phyloP scores from a whole-genome alignment of 2,329 filamentous ascomycete species.

The Fusarium sp. region DNA sequence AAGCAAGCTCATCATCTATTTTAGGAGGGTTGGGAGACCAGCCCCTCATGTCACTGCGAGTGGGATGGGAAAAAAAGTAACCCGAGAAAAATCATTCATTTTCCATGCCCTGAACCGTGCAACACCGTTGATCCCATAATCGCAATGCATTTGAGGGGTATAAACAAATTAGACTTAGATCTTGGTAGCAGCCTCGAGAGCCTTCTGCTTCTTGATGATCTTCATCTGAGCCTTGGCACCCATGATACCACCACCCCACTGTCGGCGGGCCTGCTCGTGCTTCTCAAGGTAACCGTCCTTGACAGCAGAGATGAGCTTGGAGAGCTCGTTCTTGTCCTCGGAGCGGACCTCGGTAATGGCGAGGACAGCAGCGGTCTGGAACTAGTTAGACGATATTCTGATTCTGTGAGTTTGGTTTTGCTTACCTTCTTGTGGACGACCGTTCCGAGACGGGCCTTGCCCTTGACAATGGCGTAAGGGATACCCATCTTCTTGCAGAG shows the following conservation, averaged over 20 bases:
- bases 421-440: slow-evolving; percentile 99
- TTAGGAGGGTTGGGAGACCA: slow-evolving; percentile 51
- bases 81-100: slow-evolving; percentile 57
- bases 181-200: slow-evolving; percentile 94
- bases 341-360: slow-evolving; percentile 96
- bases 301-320: slow-evolving; percentile 94
- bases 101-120: slow-evolving; percentile 58
- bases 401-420: no score
- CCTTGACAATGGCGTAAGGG: slow-evolving; percentile 99
- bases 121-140: slow-evolving; percentile 57
- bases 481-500: slow-evolving; percentile 99
- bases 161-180: slow-evolving; percentile 73
- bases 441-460: slow-evolving; percentile 98
- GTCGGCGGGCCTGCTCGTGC: slow-evolving; percentile 89
- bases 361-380: slow-evolving; percentile 91
- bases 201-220: slow-evolving; percentile 90
- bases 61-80: slow-evolving; percentile 49
- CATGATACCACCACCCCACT: slow-evolving; percentile 99
- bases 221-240: slow-evolving; percentile 88
- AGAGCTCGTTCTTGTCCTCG: slow-evolving; percentile 98
- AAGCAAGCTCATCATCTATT: slow-evolving; percentile 52
- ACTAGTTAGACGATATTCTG: slow-evolving; percentile 47
- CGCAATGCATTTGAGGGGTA: slow-evolving; percentile 57
- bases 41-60: slow-evolving; percentile 48
- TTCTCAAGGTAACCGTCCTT: slow-evolving; percentile 99